Evolutionary conservation across 2,329 filamentous ascomycete species (phyloP).

Genomic region (Claviceps spartinae): DNA sequence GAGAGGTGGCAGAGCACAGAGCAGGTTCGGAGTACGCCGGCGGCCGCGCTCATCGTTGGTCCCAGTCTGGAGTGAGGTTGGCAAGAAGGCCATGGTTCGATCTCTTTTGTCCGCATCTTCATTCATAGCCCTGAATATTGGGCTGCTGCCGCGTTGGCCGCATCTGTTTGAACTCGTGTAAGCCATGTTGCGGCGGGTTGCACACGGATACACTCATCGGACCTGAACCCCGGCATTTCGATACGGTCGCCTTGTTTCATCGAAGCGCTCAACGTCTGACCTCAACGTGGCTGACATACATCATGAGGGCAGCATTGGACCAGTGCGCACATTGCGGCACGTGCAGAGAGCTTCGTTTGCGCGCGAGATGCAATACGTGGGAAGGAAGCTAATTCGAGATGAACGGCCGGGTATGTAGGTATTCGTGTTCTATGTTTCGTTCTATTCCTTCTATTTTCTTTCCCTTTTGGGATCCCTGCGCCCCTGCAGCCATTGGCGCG

Average conservation of each 20-base stretch:
- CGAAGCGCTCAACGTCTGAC: background rate
- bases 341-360: background rate
- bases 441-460: background rate
- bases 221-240: background rate
- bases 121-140: conserved; percentile 1
- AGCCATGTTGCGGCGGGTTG: conserved; percentile 1
- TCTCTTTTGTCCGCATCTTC: background rate
- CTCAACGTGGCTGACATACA: background rate
- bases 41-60: background rate
- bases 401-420: too few species aligned
- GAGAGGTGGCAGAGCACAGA: background rate
- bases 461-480: background rate
- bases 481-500: background rate
- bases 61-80: background rate
- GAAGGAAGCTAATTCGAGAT: background rate
- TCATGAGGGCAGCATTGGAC: background rate
- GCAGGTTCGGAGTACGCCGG: background rate
- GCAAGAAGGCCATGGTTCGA: background rate
- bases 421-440: background rate
- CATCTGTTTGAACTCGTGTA: conserved; percentile 3
- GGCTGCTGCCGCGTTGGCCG: background rate
- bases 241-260: conserved; percentile 1
- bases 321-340: background rate
- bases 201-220: background rate
- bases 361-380: background rate